Evolutionary conservation across 202 grass and related monocot species (phyloP).

Genomic region (Schoenoplectus tabernaemontani): DNA sequence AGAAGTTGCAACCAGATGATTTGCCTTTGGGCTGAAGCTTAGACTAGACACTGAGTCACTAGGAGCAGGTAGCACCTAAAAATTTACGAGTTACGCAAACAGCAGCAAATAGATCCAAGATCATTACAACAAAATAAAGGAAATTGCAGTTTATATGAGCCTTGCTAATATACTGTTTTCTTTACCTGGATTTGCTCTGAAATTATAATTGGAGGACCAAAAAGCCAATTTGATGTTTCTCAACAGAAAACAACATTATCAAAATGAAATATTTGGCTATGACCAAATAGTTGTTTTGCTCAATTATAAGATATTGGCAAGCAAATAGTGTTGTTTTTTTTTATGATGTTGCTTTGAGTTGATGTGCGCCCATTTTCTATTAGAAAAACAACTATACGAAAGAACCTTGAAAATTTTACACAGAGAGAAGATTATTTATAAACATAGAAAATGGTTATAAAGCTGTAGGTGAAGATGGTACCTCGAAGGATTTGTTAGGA

Average conservation of each 20-base stretch:
- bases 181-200: not conserved
- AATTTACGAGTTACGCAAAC: not conserved
- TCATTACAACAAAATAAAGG: not conserved
- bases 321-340: no score
- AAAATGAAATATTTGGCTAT: not conserved
- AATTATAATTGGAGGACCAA: not conserved
- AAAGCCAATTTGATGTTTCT: not conserved
- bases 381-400: not conserved
- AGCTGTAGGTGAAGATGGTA: not conserved
- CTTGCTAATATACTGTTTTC: not conserved
- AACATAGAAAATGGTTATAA: not conserved
- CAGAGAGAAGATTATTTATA: not conserved
- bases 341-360: no score
- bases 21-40: constrained; percentile 77
- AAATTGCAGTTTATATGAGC: not conserved
- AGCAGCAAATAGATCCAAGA: not conserved
- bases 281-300: no score
- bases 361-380: not conserved
- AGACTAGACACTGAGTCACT: constrained; percentile 68
- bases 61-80: constrained; percentile 28
- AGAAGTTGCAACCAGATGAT: constrained; percentile 73
- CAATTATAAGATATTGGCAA: no score
- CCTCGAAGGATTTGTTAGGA: constrained; percentile 23
- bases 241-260: not conserved
- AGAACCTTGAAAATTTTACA: not conserved